Conservation (phyloP, 1,284 basidiomycete genomes). For the Ceratorhiza oryzae-sativae region DNA sequence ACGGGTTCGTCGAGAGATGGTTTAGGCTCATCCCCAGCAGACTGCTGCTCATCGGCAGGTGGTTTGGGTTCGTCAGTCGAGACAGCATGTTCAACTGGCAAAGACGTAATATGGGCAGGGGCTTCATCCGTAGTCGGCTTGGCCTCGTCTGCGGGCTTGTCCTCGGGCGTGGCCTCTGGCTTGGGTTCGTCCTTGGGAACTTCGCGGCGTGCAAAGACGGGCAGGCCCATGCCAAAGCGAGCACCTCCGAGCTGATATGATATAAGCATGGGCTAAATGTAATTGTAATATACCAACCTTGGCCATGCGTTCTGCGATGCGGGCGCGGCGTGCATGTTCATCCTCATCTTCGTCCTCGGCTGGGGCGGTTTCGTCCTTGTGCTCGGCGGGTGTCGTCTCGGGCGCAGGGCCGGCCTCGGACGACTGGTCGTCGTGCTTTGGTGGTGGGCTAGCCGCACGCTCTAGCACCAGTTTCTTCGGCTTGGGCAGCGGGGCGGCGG, state of each 20-base stretch:
- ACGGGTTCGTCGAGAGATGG: neutral
- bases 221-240: conserved; percentile 15
- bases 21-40: neutral
- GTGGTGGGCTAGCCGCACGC: conserved; percentile 58
- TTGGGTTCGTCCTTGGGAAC: conserved; percentile 49
- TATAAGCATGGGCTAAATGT: conserved; percentile 6
- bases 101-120: neutral
- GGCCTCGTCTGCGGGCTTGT: conserved; percentile 44
- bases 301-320: conserved; percentile 49
- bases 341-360: conserved; percentile 43
- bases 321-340: conserved; percentile 26
- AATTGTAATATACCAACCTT: conserved; percentile 45
- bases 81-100: neutral
- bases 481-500: conserved; percentile 62
- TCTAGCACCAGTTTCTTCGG: conserved; percentile 60
- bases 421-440: conserved; percentile 43
- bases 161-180: conserved; percentile 51
- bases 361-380: conserved; percentile 45
- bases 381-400: conserved; percentile 50
- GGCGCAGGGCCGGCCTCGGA: conserved; percentile 54
- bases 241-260: conserved; percentile 48
- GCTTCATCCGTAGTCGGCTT: conserved; percentile 36
- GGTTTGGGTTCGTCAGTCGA: neutral
- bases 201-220: conserved; percentile 26
- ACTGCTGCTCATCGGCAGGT: neutral